These are phyloP conservation scores for Mimosa pudica DNA, from an alignment of 306 rosid species.

Conservation along the genomic window DNA sequence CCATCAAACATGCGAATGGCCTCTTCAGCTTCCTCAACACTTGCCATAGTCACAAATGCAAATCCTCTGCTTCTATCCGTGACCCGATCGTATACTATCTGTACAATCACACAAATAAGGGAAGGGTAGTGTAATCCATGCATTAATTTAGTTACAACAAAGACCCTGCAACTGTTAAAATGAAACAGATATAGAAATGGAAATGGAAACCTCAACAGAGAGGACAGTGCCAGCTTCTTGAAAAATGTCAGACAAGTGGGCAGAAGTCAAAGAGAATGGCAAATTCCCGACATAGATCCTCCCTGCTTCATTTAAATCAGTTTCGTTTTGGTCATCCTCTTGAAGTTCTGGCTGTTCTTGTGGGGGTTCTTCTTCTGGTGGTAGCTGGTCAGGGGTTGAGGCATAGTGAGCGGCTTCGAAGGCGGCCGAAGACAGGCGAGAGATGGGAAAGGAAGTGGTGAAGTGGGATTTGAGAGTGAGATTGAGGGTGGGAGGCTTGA, in stretches of 20 bases:
- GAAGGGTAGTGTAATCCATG: not conserved
- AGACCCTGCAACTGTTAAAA: not conserved
- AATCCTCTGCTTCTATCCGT: constrained; percentile 95
- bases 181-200: constrained; percentile 2
- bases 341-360: constrained; percentile 24
- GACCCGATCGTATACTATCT: constrained; percentile 87
- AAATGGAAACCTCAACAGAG: constrained; percentile 69
- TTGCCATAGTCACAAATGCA: constrained; percentile 87
- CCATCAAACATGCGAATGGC: constrained; percentile 92
- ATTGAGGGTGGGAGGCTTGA: constrained; percentile 48
- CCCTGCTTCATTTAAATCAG: constrained; percentile 58
- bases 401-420: constrained; percentile 46
- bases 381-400: constrained; percentile 37
- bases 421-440: constrained; percentile 45
- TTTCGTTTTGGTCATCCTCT: constrained; percentile 40
- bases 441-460: constrained; percentile 39
- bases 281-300: constrained; percentile 89
- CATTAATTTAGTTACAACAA: not conserved
- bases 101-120: constrained; percentile 28
- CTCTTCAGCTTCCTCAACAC: constrained; percentile 73
- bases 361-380: constrained; percentile 29
- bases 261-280: constrained; percentile 68
- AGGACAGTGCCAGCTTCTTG: constrained; percentile 76
- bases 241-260: constrained; percentile 66
- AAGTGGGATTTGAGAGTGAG: constrained; percentile 48